These are phyloP conservation scores for Teratosphaeriaceae sp. DNA, from an alignment of 2,329 filamentous ascomycete species.

Conservation along the genomic window DNA sequence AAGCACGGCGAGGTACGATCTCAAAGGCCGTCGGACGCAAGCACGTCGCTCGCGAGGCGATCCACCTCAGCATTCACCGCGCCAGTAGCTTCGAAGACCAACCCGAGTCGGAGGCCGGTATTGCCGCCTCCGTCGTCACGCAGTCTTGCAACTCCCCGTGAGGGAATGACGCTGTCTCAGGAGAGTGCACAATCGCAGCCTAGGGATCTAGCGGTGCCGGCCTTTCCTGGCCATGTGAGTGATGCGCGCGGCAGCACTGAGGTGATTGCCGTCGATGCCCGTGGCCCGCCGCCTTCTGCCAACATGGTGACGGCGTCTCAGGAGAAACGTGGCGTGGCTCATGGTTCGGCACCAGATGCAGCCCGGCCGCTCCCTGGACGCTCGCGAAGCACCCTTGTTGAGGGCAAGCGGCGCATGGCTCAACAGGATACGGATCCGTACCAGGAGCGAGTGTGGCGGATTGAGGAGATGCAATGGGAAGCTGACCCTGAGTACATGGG, in stretches of 20 bases:
- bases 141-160: not conserved
- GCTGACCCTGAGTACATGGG: not conserved
- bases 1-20: too few relatives aligned
- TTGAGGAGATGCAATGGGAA: not conserved
- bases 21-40: too few relatives aligned
- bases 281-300: not conserved
- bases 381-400: not conserved
- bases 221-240: not conserved
- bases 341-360: not conserved
- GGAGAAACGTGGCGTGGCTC: not conserved
- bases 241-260: not conserved
- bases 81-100: not conserved
- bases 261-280: not conserved
- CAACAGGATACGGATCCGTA: not conserved
- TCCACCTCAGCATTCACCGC: too few relatives aligned
- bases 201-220: not conserved
- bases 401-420: not conserved
- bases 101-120: not conserved
- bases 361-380: not conserved
- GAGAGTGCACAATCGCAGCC: not conserved
- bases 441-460: not conserved
- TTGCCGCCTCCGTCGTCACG: not conserved
- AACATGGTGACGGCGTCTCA: constrained; percentile 1
- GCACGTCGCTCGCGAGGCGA: too few relatives aligned
- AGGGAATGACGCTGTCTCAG: not conserved